phyloP scores from a whole-genome alignment of 2,329 filamentous ascomycete genomes.

The Aspergillus calidoustus region DNA sequence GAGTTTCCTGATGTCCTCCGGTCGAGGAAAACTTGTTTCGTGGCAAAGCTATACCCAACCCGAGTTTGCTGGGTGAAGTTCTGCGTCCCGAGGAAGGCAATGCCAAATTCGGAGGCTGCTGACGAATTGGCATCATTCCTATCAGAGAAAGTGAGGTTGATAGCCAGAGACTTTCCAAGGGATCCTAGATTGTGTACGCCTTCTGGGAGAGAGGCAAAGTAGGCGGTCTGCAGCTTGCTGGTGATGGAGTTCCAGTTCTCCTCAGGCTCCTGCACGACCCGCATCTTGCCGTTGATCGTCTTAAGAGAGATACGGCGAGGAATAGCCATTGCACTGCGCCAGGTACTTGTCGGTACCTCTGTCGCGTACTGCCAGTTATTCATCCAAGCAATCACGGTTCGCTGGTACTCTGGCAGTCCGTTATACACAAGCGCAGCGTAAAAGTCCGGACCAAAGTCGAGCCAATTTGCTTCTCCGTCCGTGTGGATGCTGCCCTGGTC shows the following conservation, averaged over 20 bases:
- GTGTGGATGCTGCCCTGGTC: conserved; percentile 24
- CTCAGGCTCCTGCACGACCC: conserved; percentile 25
- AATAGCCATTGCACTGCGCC: conserved; percentile 34
- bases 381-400: conserved; percentile 34
- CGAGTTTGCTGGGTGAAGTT: conserved; percentile 29
- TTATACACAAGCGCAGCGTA: conserved; percentile 33
- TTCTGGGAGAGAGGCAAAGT: conserved; percentile 16
- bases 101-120: conserved; percentile 25
- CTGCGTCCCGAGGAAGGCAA: conserved; percentile 25
- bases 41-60: conserved; percentile 35
- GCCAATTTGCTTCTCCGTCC: conserved; percentile 30
- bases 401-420: conserved; percentile 25
- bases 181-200: conserved; percentile 22
- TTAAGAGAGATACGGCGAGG: conserved; percentile 29
- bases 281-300: conserved; percentile 21
- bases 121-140: not conserved
- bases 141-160: conserved; percentile 28
- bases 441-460: conserved; percentile 37
- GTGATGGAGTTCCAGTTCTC: conserved; percentile 17
- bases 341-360: conserved; percentile 29
- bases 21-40: conserved; percentile 31
- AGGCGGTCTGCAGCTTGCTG: not conserved
- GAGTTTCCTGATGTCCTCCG: conserved; percentile 27
- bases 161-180: conserved; percentile 25
- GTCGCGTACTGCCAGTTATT: conserved; percentile 37